Conservation (phyloP, 345 rosid species). For the Aquilaria malaccensis region DNA sequence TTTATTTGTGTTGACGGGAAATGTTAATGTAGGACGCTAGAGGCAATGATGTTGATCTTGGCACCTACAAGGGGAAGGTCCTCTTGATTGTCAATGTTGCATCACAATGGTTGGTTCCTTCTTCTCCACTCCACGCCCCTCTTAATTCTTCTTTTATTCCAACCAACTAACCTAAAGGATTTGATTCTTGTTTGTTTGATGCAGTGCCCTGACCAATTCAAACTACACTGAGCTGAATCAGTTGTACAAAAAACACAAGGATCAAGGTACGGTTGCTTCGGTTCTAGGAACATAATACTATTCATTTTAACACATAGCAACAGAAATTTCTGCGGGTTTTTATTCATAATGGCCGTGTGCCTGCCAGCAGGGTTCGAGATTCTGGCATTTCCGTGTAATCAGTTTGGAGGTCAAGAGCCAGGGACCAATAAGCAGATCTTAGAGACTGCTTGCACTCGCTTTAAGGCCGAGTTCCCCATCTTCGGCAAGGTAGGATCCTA, state of each 20-base stretch:
- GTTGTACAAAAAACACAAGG: slow-evolving; percentile 69
- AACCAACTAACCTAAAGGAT: not conserved
- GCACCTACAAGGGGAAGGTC: slow-evolving; percentile 71
- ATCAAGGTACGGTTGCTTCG: slow-evolving; percentile 36
- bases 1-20: not conserved
- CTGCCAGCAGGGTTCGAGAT: slow-evolving; percentile 57
- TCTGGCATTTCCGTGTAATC: slow-evolving; percentile 82
- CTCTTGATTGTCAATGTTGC: slow-evolving; percentile 87
- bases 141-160: not conserved
- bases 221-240: slow-evolving; percentile 74
- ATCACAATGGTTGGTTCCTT: slow-evolving; percentile 55
- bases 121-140: not conserved
- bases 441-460: slow-evolving; percentile 67
- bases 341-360: too few relatives aligned
- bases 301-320: too few relatives aligned
- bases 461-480: slow-evolving; percentile 82
- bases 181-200: not conserved
- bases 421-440: slow-evolving; percentile 62
- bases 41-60: slow-evolving; percentile 59
- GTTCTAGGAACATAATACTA: too few relatives aligned
- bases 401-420: slow-evolving; percentile 76
- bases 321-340: too few relatives aligned
- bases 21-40: slow-evolving; percentile 44
- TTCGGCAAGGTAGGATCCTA: slow-evolving; percentile 53
- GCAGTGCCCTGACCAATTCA: slow-evolving; percentile 82